Base-by-base conservation (phyloP, 495 filamentous ascomycete species). In the Talaromyces adpressus region DNA sequence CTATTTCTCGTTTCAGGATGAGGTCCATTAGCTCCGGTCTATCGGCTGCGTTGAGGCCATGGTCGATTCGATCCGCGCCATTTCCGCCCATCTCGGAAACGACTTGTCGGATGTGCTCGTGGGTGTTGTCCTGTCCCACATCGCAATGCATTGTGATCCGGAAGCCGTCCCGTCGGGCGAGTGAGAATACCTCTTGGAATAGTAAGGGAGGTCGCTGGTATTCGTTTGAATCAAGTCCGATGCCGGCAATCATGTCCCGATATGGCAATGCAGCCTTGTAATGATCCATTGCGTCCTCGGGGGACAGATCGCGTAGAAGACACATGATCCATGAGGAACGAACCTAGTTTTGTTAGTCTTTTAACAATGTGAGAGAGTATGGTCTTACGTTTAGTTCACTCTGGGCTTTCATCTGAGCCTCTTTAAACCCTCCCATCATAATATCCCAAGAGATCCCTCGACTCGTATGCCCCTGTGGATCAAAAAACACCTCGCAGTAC, bases 81-180 rank as follows among this genome's bases (percentile, higher is more conserved):
- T n/a, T 9, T 0, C 71, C 70, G 20, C 51, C 68, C 2, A 79
- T 69, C 47, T 65, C 63, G 32, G 68, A 72, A 8, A 74, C 69
- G 9, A 70, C 73, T 59, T 79, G 67, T 6, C 49, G 57, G 18
- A 80, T 71, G 63, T 80, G 75, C 20, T 67, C 69, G 54, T 68
- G 65, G 2, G 75, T 75, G 61, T 77, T 72, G 49, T 73, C 70
- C 62, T 78, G 71, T 34, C 72, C 77, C 41, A 78, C 75, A 53
- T 79, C 77, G 65, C 77, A 79, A 60, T 80, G 77, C 70, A 71
- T 71, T 4, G 77, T 79, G 12, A 79, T 63, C 36, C 71, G 70
- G 47, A 79, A 65, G 1, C 77, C 77, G 54, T 77, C 75, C 11
- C 64, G 62, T 18, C 66, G 64, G 3, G 77, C 77, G 2, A 71